Evolutionary conservation across 208 protist genomes (phyloP).

Genomic region (Lotmaria passim): DNA sequence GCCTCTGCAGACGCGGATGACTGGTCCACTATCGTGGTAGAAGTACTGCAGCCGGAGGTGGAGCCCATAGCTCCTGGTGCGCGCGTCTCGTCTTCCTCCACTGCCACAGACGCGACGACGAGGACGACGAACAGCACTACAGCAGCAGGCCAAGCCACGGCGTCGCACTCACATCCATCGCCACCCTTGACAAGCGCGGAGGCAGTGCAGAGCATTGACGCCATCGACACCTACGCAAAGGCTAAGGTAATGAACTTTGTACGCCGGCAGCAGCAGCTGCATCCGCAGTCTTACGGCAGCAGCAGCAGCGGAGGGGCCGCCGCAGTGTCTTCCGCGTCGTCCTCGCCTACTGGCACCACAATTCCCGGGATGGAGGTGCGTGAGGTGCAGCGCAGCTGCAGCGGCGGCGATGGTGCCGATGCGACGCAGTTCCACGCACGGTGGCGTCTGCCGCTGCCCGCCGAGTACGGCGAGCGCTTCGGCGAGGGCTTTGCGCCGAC

Average conservation of each 20-base stretch:
- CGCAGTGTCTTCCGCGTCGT: slow-evolving; percentile 1
- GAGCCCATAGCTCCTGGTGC: background rate
- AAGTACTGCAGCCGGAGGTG: slow-evolving; percentile 22
- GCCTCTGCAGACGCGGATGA: slow-evolving; percentile 11
- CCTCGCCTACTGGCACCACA: background rate
- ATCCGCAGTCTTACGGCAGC: too few relatives aligned
- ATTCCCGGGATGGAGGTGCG: slow-evolving; percentile 45
- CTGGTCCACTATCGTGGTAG: slow-evolving; percentile 36
- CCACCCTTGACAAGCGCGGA: background rate
- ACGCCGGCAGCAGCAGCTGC: slow-evolving; percentile 25
- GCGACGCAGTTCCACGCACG: slow-evolving; percentile 62
- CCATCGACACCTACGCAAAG: slow-evolving; percentile 69
- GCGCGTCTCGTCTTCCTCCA: background rate
- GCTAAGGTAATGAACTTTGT: slow-evolving; percentile 81
- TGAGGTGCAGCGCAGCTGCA: slow-evolving; percentile 50
- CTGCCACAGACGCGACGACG: background rate
- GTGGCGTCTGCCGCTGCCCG: slow-evolving; percentile 69
- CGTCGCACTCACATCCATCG: too few relatives aligned
- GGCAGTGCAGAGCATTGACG: slow-evolving; percentile 48
- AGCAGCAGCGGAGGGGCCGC: background rate
- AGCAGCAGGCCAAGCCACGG: background rate
- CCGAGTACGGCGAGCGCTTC: slow-evolving; percentile 68
- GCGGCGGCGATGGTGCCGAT: background rate
- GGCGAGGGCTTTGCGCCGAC: slow-evolving; percentile 80
- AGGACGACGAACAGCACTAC: background rate